Evolutionary conservation across 2,329 filamentous ascomycete genomes (phyloP), one percentile per base, ranked within the genome.

Genomic region (Bimuria novae-zelandiae): DNA sequence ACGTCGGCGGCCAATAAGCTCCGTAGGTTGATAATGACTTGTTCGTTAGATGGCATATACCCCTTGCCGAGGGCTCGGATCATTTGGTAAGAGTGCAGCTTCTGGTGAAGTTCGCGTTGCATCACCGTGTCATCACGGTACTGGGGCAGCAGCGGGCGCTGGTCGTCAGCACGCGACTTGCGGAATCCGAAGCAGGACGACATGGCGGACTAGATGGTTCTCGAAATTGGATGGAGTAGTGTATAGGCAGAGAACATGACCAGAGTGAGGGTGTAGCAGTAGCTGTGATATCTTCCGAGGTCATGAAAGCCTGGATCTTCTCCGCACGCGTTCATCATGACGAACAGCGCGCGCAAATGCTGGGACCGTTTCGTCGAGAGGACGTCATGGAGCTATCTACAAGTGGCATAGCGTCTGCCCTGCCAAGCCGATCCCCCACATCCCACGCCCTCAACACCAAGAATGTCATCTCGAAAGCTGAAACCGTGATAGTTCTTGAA

Each of bases 51-150:
- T 41, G 93, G 93, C 89, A 97, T 92, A 75, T 87, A 97, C 5
- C 93, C 93, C 66, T 90, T 84, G 1, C 84, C 84, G 8, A 97
- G 73, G 49, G 93, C 93, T 48, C 89, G 84, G 23, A 92, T 71
- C 88, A 96, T 96, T 79, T 96, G 91, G 70, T 96, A 97, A 22
- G 88, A 88, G 76, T 96, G 93, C 55, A 97, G 83, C 80, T 96
- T 97, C 73, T 93, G 86, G 68, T 93, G 90, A 53, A 96, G 82
- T 64, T 86, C 81, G 42, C 86, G 82, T 80, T 96, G 90, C 49
- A 92, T 78, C 27, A 80, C 77, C 1, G 92, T 96, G 65, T 94
- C 90, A 73, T 95, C 88, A 65, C 86, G 80, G 79, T 94, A 94
- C 65, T 86, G 87, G 52, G 92, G 89, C 43, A 96, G 85, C 51